Base-by-base conservation (phyloP, 257 asterid genomes). In the Marsdenia floribunda region DNA sequence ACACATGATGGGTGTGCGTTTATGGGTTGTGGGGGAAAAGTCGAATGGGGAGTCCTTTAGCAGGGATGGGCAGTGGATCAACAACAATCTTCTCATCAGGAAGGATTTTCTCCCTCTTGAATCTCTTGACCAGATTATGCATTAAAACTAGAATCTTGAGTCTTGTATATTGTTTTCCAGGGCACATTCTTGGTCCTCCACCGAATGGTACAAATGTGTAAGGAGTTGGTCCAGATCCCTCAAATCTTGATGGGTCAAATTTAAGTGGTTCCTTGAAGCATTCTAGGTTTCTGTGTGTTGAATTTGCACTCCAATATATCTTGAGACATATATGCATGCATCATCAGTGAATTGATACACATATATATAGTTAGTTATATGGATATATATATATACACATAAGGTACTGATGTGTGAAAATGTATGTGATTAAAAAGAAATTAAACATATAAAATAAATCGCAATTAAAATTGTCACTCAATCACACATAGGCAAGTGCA, bases 151-250 rank as follows among this genome's bases (percentile, higher is more conserved):
- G 83, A 14, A 87, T 85, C 57, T 85, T 89, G 50, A 87, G 19
- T 7, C 88, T 75, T 0, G 88, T 87, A 61, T 83, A 85, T 76
- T 87, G 89, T 81, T 81, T 82, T 3, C 91, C 87, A 0, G 89
- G 87, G 75, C 87, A 87, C 91, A 87, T 87, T 60, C 88, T 83
- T 15, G 85, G 89, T 3, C 89, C 91, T n/a, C 91, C 89, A 0
- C 89, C 89, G 68, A 85, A 87, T 0, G 91, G 89, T 6, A 87
- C 88, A 70, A 79, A 87, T n/a, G 91, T 85, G 74, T 83, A 87
- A 0, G 89, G 91, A 6, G 89, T 87, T 0, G 89, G 91, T 40
- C 89, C 89, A 4, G 77, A 68, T 63, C 91, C 89, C 7, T 85
- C 87, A 35, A 82, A 87, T 72, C 90, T 77, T 69, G 90, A 73